These are phyloP conservation scores for Blepharisma undulans DNA, from an alignment of 169 alveolate genomes.

Conservation along the genomic window DNA sequence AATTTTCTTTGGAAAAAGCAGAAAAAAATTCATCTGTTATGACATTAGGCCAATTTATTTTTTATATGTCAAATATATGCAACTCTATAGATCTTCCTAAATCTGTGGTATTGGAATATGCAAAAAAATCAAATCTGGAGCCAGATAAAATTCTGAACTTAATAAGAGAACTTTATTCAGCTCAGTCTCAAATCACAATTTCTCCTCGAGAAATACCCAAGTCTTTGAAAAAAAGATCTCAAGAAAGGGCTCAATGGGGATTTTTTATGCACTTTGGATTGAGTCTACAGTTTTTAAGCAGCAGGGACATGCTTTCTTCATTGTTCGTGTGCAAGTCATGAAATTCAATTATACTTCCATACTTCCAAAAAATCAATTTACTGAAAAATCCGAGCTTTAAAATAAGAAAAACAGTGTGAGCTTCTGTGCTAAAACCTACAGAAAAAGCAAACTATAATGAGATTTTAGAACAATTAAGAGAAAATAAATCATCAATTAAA, in stretches of 20 bases:
- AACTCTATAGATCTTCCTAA: not conserved
- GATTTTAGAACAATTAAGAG: not conserved
- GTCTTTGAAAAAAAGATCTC: not conserved
- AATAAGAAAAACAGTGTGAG: not conserved
- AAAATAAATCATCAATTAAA: constrained; percentile 40
- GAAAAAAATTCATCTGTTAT: constrained; percentile 27
- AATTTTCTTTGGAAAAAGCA: constrained; percentile 38
- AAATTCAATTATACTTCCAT: not conserved
- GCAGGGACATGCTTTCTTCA: not conserved
- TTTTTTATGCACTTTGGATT: not conserved
- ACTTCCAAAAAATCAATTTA: not conserved
- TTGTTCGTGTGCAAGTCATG: not conserved
- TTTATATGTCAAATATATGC: constrained; percentile 1
- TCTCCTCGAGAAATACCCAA: not conserved
- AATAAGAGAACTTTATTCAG: constrained; percentile 23
- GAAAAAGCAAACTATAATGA: not conserved
- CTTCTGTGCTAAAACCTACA: not conserved
- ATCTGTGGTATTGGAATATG: not conserved
- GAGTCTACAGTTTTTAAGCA: not conserved
- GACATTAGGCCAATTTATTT: constrained; percentile 1
- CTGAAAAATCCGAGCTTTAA: not conserved
- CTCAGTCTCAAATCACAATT: not conserved
- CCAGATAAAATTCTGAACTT: not conserved
- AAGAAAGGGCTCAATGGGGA: not conserved
- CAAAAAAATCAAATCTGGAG: constrained; percentile 21